These are phyloP conservation scores for Chloris gayana DNA, from an alignment of 176 grass and related monocot genomes.

Conservation along the genomic window DNA sequence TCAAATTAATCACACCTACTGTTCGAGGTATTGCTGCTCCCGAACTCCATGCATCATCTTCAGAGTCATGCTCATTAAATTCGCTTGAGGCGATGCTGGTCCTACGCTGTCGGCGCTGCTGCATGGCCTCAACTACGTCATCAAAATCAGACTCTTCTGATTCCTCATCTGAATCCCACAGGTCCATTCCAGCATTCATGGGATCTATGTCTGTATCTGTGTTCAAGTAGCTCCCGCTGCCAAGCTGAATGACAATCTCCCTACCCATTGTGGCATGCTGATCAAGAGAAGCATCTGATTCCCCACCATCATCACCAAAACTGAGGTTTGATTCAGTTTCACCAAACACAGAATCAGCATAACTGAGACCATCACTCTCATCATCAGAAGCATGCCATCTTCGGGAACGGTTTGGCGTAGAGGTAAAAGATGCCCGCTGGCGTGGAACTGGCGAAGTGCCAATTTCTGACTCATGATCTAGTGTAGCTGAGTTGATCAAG, in stretches of 20 bases:
- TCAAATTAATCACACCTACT: conserved; percentile 31
- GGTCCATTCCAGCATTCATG: conserved; percentile 70
- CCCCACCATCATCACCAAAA: conserved; percentile 65
- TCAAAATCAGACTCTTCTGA: conserved; percentile 67
- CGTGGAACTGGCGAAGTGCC: conserved; percentile 26
- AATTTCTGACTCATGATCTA: conserved; percentile 50
- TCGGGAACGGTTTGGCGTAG: conserved; percentile 54
- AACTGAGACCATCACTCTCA: conserved; percentile 66
- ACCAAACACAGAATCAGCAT: conserved; percentile 57
- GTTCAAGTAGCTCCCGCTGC: conserved; percentile 58
- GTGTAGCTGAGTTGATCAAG: conserved; percentile 72
- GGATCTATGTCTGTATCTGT: conserved; percentile 84
- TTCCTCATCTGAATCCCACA: conserved; percentile 74
- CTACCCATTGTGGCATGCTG: conserved; percentile 46
- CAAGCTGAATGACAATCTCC: conserved; percentile 57
- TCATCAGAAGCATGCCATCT: conserved; percentile 65
- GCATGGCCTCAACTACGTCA: conserved; percentile 37
- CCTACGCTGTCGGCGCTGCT: conserved; percentile 39
- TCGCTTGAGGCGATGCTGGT: conserved; percentile 26
- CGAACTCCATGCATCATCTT: conserved; percentile 46
- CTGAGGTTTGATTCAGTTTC: conserved; percentile 79
- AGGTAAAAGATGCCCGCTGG: conserved; percentile 37
- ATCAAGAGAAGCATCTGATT: conserved; percentile 79
- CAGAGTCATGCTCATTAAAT: conserved; percentile 33
- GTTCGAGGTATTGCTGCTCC: conserved; percentile 29